phyloP scores from a whole-genome alignment of 805 yeast genomes.

The Wickerhamomyces mucosus region DNA sequence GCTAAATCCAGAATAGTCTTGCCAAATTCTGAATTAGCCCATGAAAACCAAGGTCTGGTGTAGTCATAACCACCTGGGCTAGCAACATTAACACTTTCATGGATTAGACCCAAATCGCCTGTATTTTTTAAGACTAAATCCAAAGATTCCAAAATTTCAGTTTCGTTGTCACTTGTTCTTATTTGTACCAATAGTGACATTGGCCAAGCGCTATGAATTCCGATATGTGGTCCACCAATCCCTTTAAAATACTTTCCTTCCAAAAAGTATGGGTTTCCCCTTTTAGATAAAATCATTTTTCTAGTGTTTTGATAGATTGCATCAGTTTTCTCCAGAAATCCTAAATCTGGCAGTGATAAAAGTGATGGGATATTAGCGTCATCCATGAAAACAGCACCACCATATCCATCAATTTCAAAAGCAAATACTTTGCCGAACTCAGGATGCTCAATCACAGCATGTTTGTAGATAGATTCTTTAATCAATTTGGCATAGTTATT shows the following conservation, averaged over 20 bases:
- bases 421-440: slow-evolving; percentile 72
- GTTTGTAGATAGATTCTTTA: slow-evolving; percentile 44
- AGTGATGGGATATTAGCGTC: slow-evolving; percentile 87
- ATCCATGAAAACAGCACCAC: slow-evolving; percentile 68
- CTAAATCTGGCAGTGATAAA: slow-evolving; percentile 71
- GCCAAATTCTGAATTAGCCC: slow-evolving; percentile 91
- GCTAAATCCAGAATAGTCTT: slow-evolving; percentile 77
- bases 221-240: slow-evolving; percentile 88
- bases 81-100: slow-evolving; percentile 69
- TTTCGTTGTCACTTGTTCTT: slow-evolving; percentile 64
- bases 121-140: slow-evolving; percentile 49
- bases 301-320: slow-evolving; percentile 69
- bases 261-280: slow-evolving; percentile 73
- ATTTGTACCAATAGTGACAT: slow-evolving; percentile 72
- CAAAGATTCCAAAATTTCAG: slow-evolving; percentile 48
- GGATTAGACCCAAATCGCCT: slow-evolving; percentile 72
- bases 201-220: slow-evolving; percentile 80
- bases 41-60: slow-evolving; percentile 87
- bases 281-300: slow-evolving; percentile 55
- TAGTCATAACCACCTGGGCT: slow-evolving; percentile 34
- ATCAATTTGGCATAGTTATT: slow-evolving; percentile 28
- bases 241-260: slow-evolving; percentile 60
- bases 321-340: slow-evolving; percentile 41
- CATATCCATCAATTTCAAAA: slow-evolving; percentile 84
- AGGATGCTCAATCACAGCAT: slow-evolving; percentile 63